These are phyloP conservation scores for Fonticula alba DNA, from an alignment of 78 protist species.

Conservation along the genomic window DNA sequence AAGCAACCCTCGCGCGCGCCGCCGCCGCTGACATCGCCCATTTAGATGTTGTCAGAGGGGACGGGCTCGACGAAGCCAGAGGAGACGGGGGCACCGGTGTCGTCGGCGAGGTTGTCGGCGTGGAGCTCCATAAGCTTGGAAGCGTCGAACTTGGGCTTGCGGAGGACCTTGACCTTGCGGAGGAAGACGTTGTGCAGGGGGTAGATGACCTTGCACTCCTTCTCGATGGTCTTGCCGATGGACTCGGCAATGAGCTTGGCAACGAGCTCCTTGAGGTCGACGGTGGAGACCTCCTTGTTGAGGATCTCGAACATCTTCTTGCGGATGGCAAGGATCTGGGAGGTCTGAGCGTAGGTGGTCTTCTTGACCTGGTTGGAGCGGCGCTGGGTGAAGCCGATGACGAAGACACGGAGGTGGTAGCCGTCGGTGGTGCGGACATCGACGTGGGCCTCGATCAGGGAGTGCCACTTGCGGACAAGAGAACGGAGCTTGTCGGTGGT, in stretches of 20 bases:
- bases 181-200: constrained; percentile 86
- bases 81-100: too few species aligned
- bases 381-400: constrained; percentile 88
- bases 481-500: constrained; percentile 93
- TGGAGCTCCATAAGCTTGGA: constrained; percentile 28
- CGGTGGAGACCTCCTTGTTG: constrained; percentile 43
- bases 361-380: constrained; percentile 43
- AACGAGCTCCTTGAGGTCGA: constrained; percentile 56
- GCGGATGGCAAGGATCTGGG: constrained; percentile 76
- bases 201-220: constrained; percentile 64
- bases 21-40: too few species aligned
- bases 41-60: too few species aligned
- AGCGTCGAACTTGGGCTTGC: constrained; percentile 69
- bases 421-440: constrained; percentile 80
- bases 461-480: constrained; percentile 84
- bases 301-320: constrained; percentile 82
- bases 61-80: too few species aligned
- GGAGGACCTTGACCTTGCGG: constrained; percentile 89
- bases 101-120: constrained; percentile 5
- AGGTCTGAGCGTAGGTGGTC: constrained; percentile 80
- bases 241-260: constrained; percentile 63
- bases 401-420: constrained; percentile 75
- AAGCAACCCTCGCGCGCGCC: too few species aligned
- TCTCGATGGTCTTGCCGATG: constrained; percentile 75
- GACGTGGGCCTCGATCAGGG: constrained; percentile 77